Conservation (phyloP, 805 yeast genomes). For the Wickerhamomyces hampshirensis region DNA sequence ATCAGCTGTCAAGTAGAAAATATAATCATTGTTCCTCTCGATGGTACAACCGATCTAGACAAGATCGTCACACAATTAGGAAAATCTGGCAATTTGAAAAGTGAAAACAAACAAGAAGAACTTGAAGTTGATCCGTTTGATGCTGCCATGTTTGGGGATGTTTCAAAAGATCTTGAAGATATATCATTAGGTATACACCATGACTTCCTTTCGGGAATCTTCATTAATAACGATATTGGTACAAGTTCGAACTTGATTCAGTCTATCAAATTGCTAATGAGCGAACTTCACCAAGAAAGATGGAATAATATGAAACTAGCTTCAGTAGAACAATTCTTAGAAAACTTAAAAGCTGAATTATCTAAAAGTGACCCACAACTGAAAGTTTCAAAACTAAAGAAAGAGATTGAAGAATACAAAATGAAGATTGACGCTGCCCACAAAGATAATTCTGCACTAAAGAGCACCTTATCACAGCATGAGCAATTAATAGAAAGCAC, state of each 20-base stretch:
- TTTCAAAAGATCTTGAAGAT: conserved; percentile 44
- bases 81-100: conserved; percentile 7
- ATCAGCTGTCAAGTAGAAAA: conserved; percentile 81
- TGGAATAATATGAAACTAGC: conserved; percentile 52
- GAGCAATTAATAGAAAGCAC: not conserved
- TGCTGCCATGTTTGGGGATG: conserved; percentile 59
- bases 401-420: not conserved
- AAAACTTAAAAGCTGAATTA: conserved; percentile 35
- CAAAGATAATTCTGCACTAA: not conserved
- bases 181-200: conserved; percentile 43
- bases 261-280: conserved; percentile 48
- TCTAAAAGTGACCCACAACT: conserved; percentile 4
- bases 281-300: conserved; percentile 52
- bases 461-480: not conserved
- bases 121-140: conserved; percentile 38
- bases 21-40: conserved; percentile 46
- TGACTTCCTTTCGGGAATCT: conserved; percentile 48
- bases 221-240: conserved; percentile 54
- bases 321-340: conserved; percentile 50
- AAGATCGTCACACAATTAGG: conserved; percentile 5
- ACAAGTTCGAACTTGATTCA: conserved; percentile 51
- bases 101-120: conserved; percentile 18
- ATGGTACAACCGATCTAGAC: conserved; percentile 22
- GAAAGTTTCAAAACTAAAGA: not conserved
- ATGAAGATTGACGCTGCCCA: not conserved